Base-by-base conservation (phyloP, 2,329 filamentous ascomycete genomes). In the Zasmidium citrigriseum region DNA sequence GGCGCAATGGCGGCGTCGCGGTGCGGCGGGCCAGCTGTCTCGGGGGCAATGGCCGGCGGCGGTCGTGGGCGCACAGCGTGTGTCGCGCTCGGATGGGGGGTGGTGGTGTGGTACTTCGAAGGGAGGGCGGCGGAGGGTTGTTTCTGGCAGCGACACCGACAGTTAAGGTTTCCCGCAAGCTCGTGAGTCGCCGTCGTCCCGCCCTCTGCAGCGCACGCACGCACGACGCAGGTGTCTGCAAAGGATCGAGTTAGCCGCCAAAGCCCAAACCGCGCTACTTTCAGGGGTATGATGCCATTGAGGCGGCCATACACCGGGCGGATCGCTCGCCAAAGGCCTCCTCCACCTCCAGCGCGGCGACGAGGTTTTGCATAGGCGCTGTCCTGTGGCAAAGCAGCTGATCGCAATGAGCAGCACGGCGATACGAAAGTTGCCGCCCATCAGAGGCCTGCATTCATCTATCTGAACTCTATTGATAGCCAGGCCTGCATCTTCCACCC, bases 401-500 rank as follows among this genome's bases (percentile, higher is more conserved):
- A 52, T 52, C 50, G 12, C 24, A 29, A 45, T 45, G 18, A 21
- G 20, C 3, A 29, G 4, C 18, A 12, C 50, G 20, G 50, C 50
- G 34, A 52, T 24, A 38, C 25, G 27, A 44, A 38, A 14, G 5
- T 16, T 41, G n/a, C 20, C 25, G 29, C 9, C 49, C 49, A 52
- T 27, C 25, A 12, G 10, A 4, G 24, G 49, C 49, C 49, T 41
- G 25, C 25, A 45, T 16, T 25, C 34, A 46, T 54, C 51, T 29
- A 46, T 46, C 20, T 46, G 51, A 54, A 54, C 51, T 54, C 41
- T 54, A 54, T 51, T 25, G n/a, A 16, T 18, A 38, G 14, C 29
- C 34, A 41, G 14, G 4, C 34, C 34, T 41, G 34, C 34, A n/a
- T 41, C 5, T 41, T n/a, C 16, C 4, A 41, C 34, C 34, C 34